Evolutionary conservation across 495 filamentous ascomycete species (phyloP).

Genomic region (Penicillium bialowiezense): DNA sequence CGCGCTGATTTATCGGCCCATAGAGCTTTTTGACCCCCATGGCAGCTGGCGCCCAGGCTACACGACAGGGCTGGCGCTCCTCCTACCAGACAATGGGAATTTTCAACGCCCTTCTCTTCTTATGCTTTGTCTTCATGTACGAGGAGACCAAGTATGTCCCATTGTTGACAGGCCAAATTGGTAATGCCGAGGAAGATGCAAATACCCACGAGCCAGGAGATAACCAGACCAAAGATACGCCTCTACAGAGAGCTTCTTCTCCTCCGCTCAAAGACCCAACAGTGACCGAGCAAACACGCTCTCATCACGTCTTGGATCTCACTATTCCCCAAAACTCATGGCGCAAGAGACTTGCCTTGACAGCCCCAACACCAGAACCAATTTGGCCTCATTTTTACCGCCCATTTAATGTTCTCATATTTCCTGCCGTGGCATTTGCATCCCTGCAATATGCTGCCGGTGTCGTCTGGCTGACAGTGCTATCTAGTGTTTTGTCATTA

Average conservation of each 20-base stretch:
- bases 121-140: slow-evolving; percentile 27
- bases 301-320: slow-evolving; percentile 22
- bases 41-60: slow-evolving; percentile 33
- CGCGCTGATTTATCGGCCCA: too few species aligned
- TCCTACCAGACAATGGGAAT: slow-evolving; percentile 32
- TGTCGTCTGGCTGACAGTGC: slow-evolving; percentile 35
- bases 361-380: slow-evolving; percentile 26
- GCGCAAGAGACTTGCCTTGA: slow-evolving; percentile 21
- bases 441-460: slow-evolving; percentile 37
- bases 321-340: slow-evolving; percentile 25
- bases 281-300: slow-evolving; percentile 5
- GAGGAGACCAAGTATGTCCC: slow-evolving; percentile 37
- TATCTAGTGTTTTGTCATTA: slow-evolving; percentile 26
- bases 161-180: slow-evolving; percentile 14
- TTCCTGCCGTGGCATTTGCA: slow-evolving; percentile 41
- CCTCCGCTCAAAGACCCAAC: slow-evolving; percentile 2
- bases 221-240: not conserved
- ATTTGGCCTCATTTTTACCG: slow-evolving; percentile 35
- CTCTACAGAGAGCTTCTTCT: too few species aligned
- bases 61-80: slow-evolving; percentile 28
- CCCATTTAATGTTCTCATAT: slow-evolving; percentile 30
- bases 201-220: slow-evolving; percentile 2
- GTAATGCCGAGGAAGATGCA: not conserved
- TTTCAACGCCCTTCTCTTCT: slow-evolving; percentile 24
- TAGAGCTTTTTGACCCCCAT: slow-evolving; percentile 36